Conservation (phyloP, 2,329 filamentous ascomycete genomes). For the Cladosporium phlei region DNA sequence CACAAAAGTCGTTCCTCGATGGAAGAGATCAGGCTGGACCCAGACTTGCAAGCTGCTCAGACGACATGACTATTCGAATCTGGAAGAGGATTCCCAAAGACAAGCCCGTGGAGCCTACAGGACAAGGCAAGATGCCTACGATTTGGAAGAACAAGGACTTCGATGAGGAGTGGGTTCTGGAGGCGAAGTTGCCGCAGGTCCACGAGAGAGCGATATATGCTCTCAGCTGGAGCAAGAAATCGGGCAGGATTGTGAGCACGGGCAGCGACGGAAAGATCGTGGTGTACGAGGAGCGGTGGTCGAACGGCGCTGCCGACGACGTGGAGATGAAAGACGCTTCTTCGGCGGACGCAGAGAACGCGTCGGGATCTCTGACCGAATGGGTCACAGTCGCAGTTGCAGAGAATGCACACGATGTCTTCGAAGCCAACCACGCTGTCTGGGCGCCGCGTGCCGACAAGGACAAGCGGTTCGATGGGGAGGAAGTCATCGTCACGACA, state of each 20-base stretch:
- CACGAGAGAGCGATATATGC: constrained; percentile 83
- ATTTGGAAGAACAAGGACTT: constrained; percentile 71
- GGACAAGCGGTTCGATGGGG: constrained; percentile 53
- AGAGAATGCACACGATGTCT: constrained; percentile 77
- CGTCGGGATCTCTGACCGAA: constrained; percentile 37
- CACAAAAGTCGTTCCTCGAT: constrained; percentile 34
- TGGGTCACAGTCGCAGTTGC: constrained; percentile 71
- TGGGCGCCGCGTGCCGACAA: constrained; percentile 79
- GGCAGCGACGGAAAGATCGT: constrained; percentile 81
- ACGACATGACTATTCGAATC: constrained; percentile 72
- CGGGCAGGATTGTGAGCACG: constrained; percentile 76
- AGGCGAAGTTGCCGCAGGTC: constrained; percentile 64
- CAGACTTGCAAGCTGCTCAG: constrained; percentile 75
- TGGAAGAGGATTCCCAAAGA: constrained; percentile 65
- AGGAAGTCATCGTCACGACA: constrained; percentile 85
- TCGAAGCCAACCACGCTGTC: constrained; percentile 86
- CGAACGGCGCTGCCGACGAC: constrained; percentile 22
- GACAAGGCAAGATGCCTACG: constrained; percentile 68
- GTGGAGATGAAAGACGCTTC: constrained; percentile 20
- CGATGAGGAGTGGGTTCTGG: constrained; percentile 80
- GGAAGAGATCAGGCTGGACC: constrained; percentile 42
- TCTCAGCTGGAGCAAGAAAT: constrained; percentile 72
- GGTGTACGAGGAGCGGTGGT: constrained; percentile 66
- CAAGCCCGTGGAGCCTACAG: constrained; percentile 40
- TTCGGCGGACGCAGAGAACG: constrained; percentile 1